Evolutionary conservation across 1,284 basidiomycete species (phyloP).

Genomic region (Porogramme epimiltina): DNA sequence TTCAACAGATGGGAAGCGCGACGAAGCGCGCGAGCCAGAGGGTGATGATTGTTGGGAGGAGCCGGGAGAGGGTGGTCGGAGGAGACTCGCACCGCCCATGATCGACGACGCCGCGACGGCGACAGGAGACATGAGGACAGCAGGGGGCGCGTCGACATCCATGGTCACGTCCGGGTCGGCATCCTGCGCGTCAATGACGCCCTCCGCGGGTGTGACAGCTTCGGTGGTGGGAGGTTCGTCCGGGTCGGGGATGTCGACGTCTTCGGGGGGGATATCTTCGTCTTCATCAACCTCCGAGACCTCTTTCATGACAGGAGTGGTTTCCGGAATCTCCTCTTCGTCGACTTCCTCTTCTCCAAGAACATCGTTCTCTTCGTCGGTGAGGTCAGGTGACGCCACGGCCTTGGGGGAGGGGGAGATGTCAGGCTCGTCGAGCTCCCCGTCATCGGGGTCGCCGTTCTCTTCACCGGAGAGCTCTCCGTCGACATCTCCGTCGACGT

Average conservation of each 20-base stretch:
- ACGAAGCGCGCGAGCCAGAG: constrained; percentile 40
- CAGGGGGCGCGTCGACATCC: constrained; percentile 41
- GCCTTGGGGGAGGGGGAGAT: constrained; percentile 20
- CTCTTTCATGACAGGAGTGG: constrained; percentile 27
- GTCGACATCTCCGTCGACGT: constrained; percentile 3
- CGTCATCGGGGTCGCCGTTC: constrained; percentile 33
- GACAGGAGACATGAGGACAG: constrained; percentile 43
- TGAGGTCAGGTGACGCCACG: constrained; percentile 26
- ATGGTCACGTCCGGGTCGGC: constrained; percentile 28
- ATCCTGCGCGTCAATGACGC: constrained; percentile 27
- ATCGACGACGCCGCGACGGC: constrained; percentile 46
- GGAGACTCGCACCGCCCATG: constrained; percentile 48
- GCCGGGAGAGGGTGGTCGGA: constrained; percentile 39
- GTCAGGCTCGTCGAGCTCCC: constrained; percentile 18
- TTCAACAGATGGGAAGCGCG: constrained; percentile 46
- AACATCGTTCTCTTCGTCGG: constrained; percentile 27
- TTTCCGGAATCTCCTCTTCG: constrained; percentile 30
- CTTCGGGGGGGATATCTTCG: constrained; percentile 32
- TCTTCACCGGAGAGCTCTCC: constrained; percentile 29
- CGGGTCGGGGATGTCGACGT: constrained; percentile 38
- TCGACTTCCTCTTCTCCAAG: constrained; percentile 29
- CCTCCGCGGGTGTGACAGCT: constrained; percentile 25
- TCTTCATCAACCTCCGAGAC: constrained; percentile 26
- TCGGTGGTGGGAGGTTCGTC: constrained; percentile 25
- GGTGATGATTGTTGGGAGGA: constrained; percentile 35